These are phyloP conservation scores for Curvularia eragrostidis DNA, from an alignment of 2,329 filamentous ascomycete species.

Conservation along the genomic window DNA sequence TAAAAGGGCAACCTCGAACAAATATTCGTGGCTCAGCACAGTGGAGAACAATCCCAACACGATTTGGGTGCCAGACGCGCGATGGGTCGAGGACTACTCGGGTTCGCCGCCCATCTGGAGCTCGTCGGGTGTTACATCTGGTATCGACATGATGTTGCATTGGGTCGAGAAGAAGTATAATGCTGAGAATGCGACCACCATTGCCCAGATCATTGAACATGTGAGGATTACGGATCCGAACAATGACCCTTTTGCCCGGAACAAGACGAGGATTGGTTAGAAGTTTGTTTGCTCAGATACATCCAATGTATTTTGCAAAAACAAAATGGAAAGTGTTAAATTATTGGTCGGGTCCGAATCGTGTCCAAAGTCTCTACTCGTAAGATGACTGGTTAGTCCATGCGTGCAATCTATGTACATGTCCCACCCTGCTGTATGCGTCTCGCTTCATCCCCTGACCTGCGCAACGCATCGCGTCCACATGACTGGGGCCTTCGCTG, in stretches of 20 bases:
- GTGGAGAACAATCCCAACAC: constrained; percentile 57
- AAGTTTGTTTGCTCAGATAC: no score
- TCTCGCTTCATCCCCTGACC: background rate
- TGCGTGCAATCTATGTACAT: background rate
- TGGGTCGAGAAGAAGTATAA: constrained; percentile 62
- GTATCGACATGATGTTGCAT: constrained; percentile 65
- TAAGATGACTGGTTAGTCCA: background rate
- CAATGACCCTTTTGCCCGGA: constrained; percentile 62
- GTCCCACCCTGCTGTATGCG: background rate
- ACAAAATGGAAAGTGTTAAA: background rate
- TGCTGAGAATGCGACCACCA: constrained; percentile 56
- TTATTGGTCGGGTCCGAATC: constrained; percentile 3
- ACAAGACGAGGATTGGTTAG: constrained; percentile 16
- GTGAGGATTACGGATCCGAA: constrained; percentile 58
- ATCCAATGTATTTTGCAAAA: background rate
- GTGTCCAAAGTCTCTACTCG: background rate
- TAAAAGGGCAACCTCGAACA: constrained; percentile 56
- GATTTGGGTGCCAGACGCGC: constrained; percentile 65
- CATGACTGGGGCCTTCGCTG: background rate
- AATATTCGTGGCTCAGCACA: constrained; percentile 46
- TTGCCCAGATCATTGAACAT: constrained; percentile 65
- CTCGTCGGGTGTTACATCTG: constrained; percentile 66
- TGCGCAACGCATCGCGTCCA: background rate
- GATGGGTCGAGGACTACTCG: constrained; percentile 69
- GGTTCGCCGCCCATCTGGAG: constrained; percentile 60